These are phyloP conservation scores for Solanum chiquidenum DNA, from an alignment of 257 asterid species.

Conservation along the genomic window DNA sequence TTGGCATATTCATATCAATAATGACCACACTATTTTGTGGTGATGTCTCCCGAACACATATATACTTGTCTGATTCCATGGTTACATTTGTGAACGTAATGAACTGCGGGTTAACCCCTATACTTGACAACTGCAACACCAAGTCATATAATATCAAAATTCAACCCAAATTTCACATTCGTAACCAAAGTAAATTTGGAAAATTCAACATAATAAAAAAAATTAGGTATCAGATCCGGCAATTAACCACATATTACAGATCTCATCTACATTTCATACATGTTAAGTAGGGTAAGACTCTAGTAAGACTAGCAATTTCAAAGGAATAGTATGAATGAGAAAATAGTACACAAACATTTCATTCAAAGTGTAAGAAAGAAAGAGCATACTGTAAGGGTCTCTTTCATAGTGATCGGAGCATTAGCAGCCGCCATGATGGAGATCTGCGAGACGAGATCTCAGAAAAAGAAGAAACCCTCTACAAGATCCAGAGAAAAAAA, in stretches of 20 bases:
- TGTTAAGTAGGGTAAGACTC: neutral
- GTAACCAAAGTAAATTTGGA: neutral
- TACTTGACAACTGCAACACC: constrained; percentile 79
- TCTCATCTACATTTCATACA: neutral
- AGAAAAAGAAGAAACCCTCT: constrained; percentile 23
- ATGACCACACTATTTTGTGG: constrained; percentile 95
- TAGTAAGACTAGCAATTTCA: neutral
- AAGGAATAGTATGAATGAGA: neutral
- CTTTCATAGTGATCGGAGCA: constrained; percentile 99
- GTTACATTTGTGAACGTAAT: constrained; percentile 91
- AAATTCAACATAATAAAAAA: neutral
- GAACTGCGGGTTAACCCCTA: constrained; percentile 91
- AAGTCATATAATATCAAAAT: constrained; percentile 17
- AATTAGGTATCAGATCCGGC: constrained; percentile 24
- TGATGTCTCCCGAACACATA: constrained; percentile 95
- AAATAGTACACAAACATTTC: neutral
- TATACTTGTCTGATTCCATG: constrained; percentile 97
- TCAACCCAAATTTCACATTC: neutral
- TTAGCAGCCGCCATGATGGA: constrained; percentile 93
- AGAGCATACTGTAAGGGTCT: constrained; percentile 15
- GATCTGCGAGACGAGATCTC: constrained; percentile 33
- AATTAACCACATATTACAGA: constrained; percentile 3
- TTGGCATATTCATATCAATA: constrained; percentile 93
- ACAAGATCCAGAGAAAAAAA: neutral
- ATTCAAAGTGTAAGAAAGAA: neutral